These are phyloP conservation scores for Alnus rubra DNA, from an alignment of 306 rosid species.

Conservation along the genomic window DNA sequence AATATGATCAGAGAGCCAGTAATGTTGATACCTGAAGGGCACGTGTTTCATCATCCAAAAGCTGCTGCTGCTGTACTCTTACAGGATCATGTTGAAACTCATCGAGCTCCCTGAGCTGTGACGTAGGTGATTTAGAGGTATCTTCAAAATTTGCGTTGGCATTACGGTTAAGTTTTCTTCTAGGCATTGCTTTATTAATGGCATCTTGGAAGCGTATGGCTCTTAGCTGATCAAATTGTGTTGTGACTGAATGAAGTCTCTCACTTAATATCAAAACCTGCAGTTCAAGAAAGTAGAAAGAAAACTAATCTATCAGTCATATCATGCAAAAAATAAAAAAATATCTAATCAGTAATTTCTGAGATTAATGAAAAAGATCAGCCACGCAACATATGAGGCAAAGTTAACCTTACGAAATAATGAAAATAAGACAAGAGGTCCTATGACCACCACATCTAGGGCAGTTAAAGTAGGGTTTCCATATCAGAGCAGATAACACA, in stretches of 20 bases:
- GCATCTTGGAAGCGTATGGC: conserved; percentile 89
- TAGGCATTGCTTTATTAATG: conserved; percentile 74
- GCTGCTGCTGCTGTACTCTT: conserved; percentile 78
- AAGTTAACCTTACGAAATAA: neutral
- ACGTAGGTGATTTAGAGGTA: conserved; percentile 39
- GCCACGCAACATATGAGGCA: neutral
- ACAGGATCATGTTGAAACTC: conserved; percentile 59
- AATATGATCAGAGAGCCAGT: neutral
- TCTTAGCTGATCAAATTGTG: conserved; percentile 91
- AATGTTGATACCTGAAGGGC: conserved; percentile 82
- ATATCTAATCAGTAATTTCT: conserved; percentile 1
- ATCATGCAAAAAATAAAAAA: neutral
- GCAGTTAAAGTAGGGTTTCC: neutral
- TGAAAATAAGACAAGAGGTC: neutral
- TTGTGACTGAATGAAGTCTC: conserved; percentile 83
- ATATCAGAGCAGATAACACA: conserved; percentile 4
- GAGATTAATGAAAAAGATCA: neutral
- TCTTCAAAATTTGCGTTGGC: conserved; percentile 44
- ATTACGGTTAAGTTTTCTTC: conserved; percentile 61
- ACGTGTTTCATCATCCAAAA: conserved; percentile 90
- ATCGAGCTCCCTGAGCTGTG: conserved; percentile 59
- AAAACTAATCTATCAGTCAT: conserved; percentile 23
- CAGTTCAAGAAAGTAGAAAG: conserved; percentile 14
- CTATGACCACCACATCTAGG: neutral
- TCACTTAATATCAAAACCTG: conserved; percentile 89